Evolutionary conservation across 108 stramenopile genomes (phyloP).

Genomic region (Halocafeteria seosinensis): DNA sequence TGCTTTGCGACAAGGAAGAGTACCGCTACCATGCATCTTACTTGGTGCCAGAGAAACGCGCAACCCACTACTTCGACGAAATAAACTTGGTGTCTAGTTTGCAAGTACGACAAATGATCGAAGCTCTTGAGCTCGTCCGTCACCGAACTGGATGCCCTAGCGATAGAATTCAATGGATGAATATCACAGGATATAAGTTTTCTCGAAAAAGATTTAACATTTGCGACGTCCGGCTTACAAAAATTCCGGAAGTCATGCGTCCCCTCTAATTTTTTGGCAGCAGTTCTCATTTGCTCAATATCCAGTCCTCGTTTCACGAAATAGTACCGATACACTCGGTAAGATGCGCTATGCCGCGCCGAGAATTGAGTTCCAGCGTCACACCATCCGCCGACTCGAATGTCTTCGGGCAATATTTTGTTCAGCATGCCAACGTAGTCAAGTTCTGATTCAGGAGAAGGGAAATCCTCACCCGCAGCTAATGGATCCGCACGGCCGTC

Average conservation of each 20-base stretch:
- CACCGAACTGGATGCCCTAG: background rate
- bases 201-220: constrained; percentile 20
- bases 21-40: constrained; percentile 77
- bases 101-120: background rate
- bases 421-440: constrained; percentile 81
- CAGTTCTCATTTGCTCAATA: constrained; percentile 50
- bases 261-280: constrained; percentile 54
- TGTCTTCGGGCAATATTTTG: constrained; percentile 61
- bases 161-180: background rate
- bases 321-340: constrained; percentile 82
- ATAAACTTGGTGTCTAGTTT: constrained; percentile 20
- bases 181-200: background rate
- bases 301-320: constrained; percentile 52
- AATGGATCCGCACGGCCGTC: no score
- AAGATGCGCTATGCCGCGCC: constrained; percentile 64
- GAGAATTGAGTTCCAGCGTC: constrained; percentile 18
- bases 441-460: constrained; percentile 32
- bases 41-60: constrained; percentile 96
- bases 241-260: constrained; percentile 92
- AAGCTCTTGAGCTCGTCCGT: background rate
- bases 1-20: constrained; percentile 69
- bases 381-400: constrained; percentile 80
- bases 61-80: constrained; percentile 67
- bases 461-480: constrained; percentile 1
- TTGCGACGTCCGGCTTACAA: constrained; percentile 75